phyloP scores from a whole-genome alignment of 2,329 filamentous ascomycete genomes.

The Dendryphion nanum region DNA sequence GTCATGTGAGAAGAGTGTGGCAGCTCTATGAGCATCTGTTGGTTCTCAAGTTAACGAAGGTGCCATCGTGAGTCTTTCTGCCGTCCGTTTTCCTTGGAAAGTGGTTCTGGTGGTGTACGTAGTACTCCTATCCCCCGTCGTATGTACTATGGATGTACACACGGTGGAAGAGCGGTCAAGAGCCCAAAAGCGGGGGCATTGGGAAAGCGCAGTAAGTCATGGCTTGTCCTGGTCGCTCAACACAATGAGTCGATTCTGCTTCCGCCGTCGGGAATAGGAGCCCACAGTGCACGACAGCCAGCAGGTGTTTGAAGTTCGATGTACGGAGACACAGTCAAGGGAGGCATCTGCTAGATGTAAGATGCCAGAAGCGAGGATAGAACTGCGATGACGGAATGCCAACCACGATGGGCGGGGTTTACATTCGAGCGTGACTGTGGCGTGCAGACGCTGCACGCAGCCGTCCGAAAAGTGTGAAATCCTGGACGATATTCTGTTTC shows the following conservation, averaged over 20 bases:
- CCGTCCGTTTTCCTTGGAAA: constrained; percentile 10
- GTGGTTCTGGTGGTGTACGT: constrained; percentile 9
- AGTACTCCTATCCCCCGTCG: neutral
- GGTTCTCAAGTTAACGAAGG: constrained; percentile 25
- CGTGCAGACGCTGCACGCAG: constrained; percentile 21
- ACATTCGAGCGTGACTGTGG: constrained; percentile 10
- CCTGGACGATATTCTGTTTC: constrained; percentile 13
- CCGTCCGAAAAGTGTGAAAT: constrained; percentile 13
- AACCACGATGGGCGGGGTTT: too few species aligned
- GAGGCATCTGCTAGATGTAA: too few species aligned
- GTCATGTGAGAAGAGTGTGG: constrained; percentile 36
- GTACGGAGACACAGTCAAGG: constrained; percentile 1
- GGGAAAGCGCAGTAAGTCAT: constrained; percentile 7
- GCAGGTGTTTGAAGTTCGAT: neutral
- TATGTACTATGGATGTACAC: neutral
- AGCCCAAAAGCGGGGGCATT: neutral
- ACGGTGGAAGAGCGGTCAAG: neutral
- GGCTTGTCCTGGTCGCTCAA: constrained; percentile 12
- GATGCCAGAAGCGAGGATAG: too few species aligned
- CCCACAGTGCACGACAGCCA: neutral
- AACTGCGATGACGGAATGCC: too few species aligned
- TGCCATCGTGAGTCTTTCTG: constrained; percentile 18
- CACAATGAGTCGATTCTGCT: constrained; percentile 18
- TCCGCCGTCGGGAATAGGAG: constrained; percentile 5
- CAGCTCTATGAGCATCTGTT: constrained; percentile 23